Base-by-base conservation (phyloP, 495 filamentous ascomycete genomes). In the Talaromyces ruber region DNA sequence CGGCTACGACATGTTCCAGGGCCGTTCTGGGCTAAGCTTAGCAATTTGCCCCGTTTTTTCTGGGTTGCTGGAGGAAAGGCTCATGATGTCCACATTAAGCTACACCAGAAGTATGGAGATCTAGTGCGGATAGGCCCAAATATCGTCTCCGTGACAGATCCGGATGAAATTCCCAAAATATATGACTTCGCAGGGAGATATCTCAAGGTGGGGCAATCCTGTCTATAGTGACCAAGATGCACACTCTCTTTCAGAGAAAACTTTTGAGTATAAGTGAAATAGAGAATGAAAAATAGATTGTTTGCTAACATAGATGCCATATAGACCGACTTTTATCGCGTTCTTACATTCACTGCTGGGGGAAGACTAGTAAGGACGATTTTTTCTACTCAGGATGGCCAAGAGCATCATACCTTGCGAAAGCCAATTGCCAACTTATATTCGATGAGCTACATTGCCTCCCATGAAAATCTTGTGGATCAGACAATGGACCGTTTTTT, bases 71-170 rank as follows among this genome's bases (percentile, higher is more conserved):
- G 66, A 3, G 62, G 65, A 30, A 59, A 67, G 34, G 67, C 72
- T 14, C 70, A 78, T 32, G 47, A 58, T 12, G 70, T 68, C 58
- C 66, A 68, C n/a, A 56, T 71, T 47, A 60, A 61, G 0, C 66
- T 86, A 7, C 85, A 86, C 60, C 25, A 66, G n/a, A 68, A 68
- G 25, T 83, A 85, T 66, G 86, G 84, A 0, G 69, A 73, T 1
- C 66, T 81, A 2, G 84, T 88, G 30, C 78, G 84, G 2, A 68
- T 86, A 12, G 84, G 84, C 0, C 84, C 84, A 2, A 77, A 81
- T 39, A 73, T 75, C 30, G 69, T 87, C 7, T 84, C 79, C 58
- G 74, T 86, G 7, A 67, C 76, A 29, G 77, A 78, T 39, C 64
- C 56, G 0, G 72, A 69, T n/a, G 76, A 67, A 0, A 78, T 82